Evolutionary conservation across 805 yeast species (phyloP), one percentile per base, ranked within the genome.

Genomic region (Grigorovia yakushimaensis): DNA sequence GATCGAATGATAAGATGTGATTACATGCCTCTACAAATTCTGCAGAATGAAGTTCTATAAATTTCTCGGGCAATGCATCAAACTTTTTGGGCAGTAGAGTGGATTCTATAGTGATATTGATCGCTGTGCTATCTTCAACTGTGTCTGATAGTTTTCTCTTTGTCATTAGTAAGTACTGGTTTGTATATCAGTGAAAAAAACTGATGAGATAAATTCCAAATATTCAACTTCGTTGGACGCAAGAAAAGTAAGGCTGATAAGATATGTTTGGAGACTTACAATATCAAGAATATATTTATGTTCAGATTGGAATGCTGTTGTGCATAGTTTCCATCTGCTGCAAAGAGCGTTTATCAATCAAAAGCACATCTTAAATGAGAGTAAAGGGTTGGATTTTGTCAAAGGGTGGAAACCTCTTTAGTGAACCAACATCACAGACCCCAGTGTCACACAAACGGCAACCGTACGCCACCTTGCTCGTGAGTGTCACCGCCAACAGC

Each of bases 1-100:
- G 72, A 47, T 74, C 78, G 7, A 60, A 45, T 9, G 50, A 42
- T 3, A 72, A 47, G 7, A 73, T 55, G 43, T 57, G 54, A 2
- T 59, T 46, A 20, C 72, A 49, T 2, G 72, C 77, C 20, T 54
- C 44, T 21, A 56, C 53, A 54, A 74, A 73, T 15, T 54, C 59
- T 0, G 59, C 58, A 6, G 53, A 50, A 52, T 73, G 73, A 18
- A 43, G 46, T 0, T 47, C 43, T 10, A 49, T 42, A 46, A 59
- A 69, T 1, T 48, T 56, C 5, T 50, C 41, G 2, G 71, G 65
- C 2, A 66, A 46, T 5, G 17, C 41, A 2, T 27, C 33, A 15
- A 27, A 27, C 13, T 27, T 27, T 15, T 27, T 10, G 15, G 13
- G 33, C 13, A 10, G 9, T 27, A 27, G 3, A 4, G 33, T 27